Evolutionary conservation across 1,284 basidiomycete genomes (phyloP).

Genomic region (Ganoderma sinense): DNA sequence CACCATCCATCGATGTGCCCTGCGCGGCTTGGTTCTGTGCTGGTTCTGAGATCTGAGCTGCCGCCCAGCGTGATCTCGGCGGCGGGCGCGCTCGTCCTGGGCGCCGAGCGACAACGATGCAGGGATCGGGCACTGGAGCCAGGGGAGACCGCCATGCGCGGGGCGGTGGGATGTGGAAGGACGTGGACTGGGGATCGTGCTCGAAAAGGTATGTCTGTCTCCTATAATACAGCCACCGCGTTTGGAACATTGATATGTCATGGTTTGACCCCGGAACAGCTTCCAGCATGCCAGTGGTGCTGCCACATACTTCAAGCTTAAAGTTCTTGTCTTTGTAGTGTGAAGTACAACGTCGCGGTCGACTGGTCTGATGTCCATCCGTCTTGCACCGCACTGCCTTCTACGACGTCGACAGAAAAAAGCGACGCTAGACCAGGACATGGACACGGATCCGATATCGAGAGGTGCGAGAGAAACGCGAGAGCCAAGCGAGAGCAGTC

Average conservation of each 20-base stretch:
- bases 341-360: no score
- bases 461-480: no score
- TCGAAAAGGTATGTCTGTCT: background rate
- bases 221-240: background rate
- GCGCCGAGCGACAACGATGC: background rate
- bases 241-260: background rate
- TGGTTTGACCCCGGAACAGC: background rate
- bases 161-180: no score
- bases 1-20: slow-evolving; percentile 3
- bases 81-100: background rate
- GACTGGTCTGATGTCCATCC: background rate
- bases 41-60: no score
- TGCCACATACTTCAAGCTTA: background rate
- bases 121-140: no score
- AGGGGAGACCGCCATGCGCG: no score
- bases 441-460: no score
- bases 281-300: background rate
- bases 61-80: background rate
- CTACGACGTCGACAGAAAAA: background rate
- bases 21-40: background rate
- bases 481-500: background rate
- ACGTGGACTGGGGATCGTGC: background rate
- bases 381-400: background rate
- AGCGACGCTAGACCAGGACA: background rate
- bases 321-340: no score